Conservation (phyloP, 2,329 filamentous ascomycete species). For the Didymosphaeria variabile region DNA sequence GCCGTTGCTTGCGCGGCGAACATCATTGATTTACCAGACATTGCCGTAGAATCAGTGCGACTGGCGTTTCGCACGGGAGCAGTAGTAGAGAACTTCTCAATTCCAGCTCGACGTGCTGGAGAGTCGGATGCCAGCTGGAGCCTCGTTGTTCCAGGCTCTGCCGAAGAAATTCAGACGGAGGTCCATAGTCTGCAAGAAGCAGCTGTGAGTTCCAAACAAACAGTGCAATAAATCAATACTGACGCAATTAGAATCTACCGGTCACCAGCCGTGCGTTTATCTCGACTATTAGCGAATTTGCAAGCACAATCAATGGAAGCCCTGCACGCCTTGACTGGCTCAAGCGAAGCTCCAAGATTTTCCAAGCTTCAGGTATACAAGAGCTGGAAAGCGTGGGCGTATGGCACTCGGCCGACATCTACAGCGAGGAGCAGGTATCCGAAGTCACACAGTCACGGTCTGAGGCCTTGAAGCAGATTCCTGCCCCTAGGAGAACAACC, state of each 20-base stretch:
- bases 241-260: constrained; percentile 9
- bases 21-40: constrained; percentile 14
- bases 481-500: constrained; percentile 1
- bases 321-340: constrained; percentile 18
- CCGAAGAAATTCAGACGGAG: constrained; percentile 8
- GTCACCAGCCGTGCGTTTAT: constrained; percentile 10
- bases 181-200: constrained; percentile 7
- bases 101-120: neutral
- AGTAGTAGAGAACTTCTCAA: constrained; percentile 13
- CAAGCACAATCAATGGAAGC: constrained; percentile 18
- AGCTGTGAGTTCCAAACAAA: constrained; percentile 7
- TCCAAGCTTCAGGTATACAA: constrained; percentile 1
- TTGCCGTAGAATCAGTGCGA: constrained; percentile 15
- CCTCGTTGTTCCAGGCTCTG: neutral
- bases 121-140: constrained; percentile 11
- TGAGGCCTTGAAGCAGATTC: neutral
- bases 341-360: constrained; percentile 11
- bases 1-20: constrained; percentile 15
- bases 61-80: constrained; percentile 15
- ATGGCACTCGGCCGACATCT: constrained; percentile 12
- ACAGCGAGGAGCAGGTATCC: constrained; percentile 9
- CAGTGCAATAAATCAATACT: neutral
- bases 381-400: constrained; percentile 6
- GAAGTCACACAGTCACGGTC: constrained; percentile 7
- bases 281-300: constrained; percentile 9